Evolutionary conservation across 345 rosid species (phyloP).

Genomic region (Populus tremula): DNA sequence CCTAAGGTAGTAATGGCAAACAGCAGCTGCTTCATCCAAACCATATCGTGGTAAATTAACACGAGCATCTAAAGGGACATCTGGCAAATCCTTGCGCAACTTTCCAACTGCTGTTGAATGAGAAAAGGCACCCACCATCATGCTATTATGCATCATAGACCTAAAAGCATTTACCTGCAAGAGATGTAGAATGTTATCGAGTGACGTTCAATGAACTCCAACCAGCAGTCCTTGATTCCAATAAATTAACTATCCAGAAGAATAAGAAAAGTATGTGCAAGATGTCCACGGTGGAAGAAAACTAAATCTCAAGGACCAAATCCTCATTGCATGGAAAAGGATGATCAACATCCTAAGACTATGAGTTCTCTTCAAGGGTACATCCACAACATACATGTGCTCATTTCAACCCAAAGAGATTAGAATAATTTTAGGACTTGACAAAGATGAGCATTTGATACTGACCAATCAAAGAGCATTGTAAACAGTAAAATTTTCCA

Average conservation of each 20-base stretch:
- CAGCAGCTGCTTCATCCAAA: conserved; percentile 80
- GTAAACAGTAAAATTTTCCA: too few relatives aligned
- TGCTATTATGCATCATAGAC: conserved; percentile 83
- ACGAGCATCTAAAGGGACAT: conserved; percentile 83
- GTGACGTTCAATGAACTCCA: not conserved
- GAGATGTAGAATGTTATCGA: conserved; percentile 2
- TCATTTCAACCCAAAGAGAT: not conserved
- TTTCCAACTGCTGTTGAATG: conserved; percentile 96
- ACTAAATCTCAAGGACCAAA: not conserved
- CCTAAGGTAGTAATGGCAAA: conserved; percentile 93
- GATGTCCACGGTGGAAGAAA: not conserved
- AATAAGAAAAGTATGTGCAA: not conserved
- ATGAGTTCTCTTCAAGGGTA: not conserved
- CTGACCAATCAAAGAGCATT: conserved; percentile 39
- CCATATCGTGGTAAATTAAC: conserved; percentile 59
- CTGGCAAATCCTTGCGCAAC: conserved; percentile 81
- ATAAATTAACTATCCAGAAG: not conserved
- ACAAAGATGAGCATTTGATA: not conserved
- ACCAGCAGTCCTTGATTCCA: not conserved
- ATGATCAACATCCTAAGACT: not conserved
- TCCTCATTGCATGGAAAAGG: not conserved
- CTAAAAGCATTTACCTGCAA: conserved; percentile 89
- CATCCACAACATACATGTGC: not conserved
- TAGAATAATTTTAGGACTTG: not conserved
- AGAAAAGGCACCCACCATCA: conserved; percentile 97